Evolutionary conservation across 2,329 filamentous ascomycete genomes (phyloP), one percentile per base, ranked within the genome.

Genomic region (Xylaria sp.): DNA sequence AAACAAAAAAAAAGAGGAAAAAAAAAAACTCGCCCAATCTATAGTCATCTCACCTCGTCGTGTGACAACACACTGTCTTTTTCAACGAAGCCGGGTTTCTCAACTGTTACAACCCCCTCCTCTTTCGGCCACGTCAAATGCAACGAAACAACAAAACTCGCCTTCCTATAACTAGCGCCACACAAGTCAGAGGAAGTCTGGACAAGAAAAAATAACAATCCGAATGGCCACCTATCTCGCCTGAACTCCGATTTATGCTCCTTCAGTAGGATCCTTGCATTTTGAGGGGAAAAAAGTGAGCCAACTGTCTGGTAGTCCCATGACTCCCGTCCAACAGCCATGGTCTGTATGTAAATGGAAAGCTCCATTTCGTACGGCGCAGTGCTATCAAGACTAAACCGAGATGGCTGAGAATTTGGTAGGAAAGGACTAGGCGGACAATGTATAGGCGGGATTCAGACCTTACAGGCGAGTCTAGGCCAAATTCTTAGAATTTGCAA

Each of bases 111-210:
- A n/a, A 48, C 19, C 13, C 53, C 10, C 53, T 55, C 48, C 54
- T 50, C 50, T 50, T 11, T 42, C 44, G 37, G 19, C 44, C 19
- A 42, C 37, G 16, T 16, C 19, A 56, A 11, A 58, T 61, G 59
- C 59, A 57, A 19, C 59, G 65, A 68, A 52, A 65, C 59, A 60
- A 62, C 23, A 30, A 30, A 58, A 63, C 62, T 63, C 52, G 62
- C 65, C 65, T 60, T 65, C 68, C 63, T 67, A 61, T 69, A 69
- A 66, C 68, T 70, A 70, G 68, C 68, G 67, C 68, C 68, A 58
- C 56, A 63, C 58, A 60, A 54, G 59, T 66, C 55, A 66, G 64
- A 60, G 58, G 57, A 46, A 54, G 19, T 23, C 56, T 37, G 44
- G 19, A 55, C 54, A 58, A 51, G 23, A 53, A 48, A 54, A 13